Base-by-base conservation (phyloP, 2,329 filamentous ascomycete species). In the Ophiostoma triangulosporum region DNA sequence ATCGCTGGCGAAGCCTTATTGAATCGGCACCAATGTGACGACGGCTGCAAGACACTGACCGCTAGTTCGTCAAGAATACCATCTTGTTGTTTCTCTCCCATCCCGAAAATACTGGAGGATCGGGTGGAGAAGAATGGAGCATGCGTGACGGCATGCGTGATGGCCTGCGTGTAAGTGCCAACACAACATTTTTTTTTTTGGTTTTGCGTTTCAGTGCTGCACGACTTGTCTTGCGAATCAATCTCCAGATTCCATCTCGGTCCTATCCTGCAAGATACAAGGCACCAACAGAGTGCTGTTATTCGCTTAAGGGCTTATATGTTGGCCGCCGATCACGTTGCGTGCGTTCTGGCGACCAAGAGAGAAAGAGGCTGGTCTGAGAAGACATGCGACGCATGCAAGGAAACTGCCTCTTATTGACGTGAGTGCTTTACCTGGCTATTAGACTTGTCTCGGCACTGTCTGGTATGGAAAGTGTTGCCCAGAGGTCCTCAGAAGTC, bases 81-180 rank as follows among this genome's bases (percentile, higher is more conserved):
- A 35, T 52, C 31, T n/a, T n/a, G n/a, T n/a, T n/a, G 20, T 14
- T 24, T 50, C 22, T 36, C 5, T 11, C 36, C 31, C 20, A n/a
- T 35, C 22, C 27, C 36, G 46, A 55, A 48, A n/a, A 33, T 36
- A 45, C 33, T 50, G 46, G 24, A 45, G 38, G 38, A 33, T 31
- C 12, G 31, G 17, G 31, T 17, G 54, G 43, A 20, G 48, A 43
- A 26, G 15, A 24, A 17, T n/a, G 50, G 38, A 20, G n/a, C 38
- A 24, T 43, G 38, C 38, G 38, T 43, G 11, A 29, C 40, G 26
- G 36, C 26, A 55, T 43, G 53, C 35, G 26, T 43, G 40, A 27
- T 50, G 36, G 46, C 15, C 40, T 54, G 52, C 52, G 52, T 54
- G 36, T 50, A 50, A 54, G 36, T 50, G 46, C 15, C 29, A 49